phyloP scores from a whole-genome alignment of 164 flowering plant species.

The Aristolochia fimbriata region DNA sequence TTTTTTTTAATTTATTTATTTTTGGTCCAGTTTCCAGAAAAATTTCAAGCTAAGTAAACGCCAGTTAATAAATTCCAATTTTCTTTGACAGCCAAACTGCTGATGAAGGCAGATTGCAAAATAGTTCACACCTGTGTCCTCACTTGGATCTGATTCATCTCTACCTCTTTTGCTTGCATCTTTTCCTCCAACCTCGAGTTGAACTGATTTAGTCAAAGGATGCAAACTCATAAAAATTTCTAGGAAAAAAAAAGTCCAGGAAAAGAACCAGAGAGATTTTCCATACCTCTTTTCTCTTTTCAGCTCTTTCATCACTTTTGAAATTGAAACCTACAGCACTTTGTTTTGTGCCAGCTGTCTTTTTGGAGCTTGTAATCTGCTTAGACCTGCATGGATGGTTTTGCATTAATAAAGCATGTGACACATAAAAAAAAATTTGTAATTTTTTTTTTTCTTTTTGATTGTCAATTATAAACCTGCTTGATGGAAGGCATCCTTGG shows the following conservation, averaged over 20 bases:
- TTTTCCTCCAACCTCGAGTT: conserved; percentile 43
- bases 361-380: conserved; percentile 16
- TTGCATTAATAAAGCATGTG: neutral
- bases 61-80: too few species aligned
- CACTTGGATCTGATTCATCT: conserved; percentile 51
- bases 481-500: conserved; percentile 16
- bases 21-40: too few species aligned
- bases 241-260: neutral
- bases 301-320: conserved; percentile 53
- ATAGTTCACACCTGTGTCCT: conserved; percentile 37
- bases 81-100: too few species aligned
- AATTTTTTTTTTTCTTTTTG: too few species aligned
- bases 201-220: conserved; percentile 27
- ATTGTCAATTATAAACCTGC: conserved; percentile 28
- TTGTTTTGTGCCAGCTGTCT: conserved; percentile 15
- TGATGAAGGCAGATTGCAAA: too few species aligned
- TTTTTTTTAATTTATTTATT: too few species aligned
- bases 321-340: conserved; percentile 25
- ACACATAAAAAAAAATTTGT: neutral
- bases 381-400: conserved; percentile 22
- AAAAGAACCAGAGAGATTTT: conserved; percentile 5
- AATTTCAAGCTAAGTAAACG: too few species aligned
- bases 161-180: conserved; percentile 53
- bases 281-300: conserved; percentile 68
- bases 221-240: neutral